Evolutionary conservation across 2,329 filamentous ascomycete species (phyloP).

Genomic region (Colletotrichum sp.): DNA sequence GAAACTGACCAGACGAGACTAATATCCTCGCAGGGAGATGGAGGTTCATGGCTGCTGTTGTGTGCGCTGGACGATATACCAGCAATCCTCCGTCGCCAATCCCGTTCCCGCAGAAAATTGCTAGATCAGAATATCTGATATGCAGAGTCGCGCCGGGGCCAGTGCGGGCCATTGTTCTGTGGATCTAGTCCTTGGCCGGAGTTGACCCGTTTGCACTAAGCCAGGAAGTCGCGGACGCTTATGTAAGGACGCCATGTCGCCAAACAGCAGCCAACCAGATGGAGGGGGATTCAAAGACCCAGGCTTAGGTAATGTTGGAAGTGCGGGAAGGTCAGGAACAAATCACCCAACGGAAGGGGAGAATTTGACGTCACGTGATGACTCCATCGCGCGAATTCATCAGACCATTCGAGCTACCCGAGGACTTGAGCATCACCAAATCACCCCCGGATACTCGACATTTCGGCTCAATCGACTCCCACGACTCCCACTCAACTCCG

Average conservation of each 20-base stretch:
- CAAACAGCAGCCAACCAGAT: background rate
- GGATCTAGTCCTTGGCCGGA: background rate
- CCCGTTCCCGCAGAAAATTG: constrained; percentile 10
- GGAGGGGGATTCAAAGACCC: background rate
- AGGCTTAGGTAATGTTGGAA: background rate
- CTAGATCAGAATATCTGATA: background rate
- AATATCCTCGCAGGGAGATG: constrained; percentile 23
- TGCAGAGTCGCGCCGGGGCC: background rate
- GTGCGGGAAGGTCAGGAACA: background rate
- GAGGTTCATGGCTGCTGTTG: constrained; percentile 22
- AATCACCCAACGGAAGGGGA: background rate
- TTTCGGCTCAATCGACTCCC: constrained; percentile 7
- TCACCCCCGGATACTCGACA: background rate
- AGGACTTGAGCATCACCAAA: constrained; percentile 1
- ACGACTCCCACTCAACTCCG: constrained; percentile 2
- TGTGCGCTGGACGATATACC: background rate
- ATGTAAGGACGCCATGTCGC: background rate
- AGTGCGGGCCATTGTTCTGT: background rate
- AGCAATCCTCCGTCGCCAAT: background rate
- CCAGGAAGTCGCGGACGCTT: background rate
- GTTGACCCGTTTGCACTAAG: background rate
- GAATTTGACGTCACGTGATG: constrained; percentile 15
- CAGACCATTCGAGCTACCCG: constrained; percentile 14
- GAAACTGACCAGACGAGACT: constrained; percentile 19
- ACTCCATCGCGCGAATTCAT: constrained; percentile 13